Conservation (phyloP, 78 protist species). For the Dictyostelium discoideum region DNA sequence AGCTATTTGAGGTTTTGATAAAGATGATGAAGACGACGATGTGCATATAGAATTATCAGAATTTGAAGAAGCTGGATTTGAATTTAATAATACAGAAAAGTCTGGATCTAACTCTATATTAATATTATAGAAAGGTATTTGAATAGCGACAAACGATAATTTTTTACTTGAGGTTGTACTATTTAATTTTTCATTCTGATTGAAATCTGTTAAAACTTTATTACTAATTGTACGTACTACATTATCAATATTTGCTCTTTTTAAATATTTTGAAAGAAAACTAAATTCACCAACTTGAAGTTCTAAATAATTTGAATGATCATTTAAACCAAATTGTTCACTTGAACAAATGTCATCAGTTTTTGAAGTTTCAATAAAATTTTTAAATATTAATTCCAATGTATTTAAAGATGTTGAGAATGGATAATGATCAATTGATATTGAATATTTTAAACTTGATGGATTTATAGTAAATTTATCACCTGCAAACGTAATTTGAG, state of each 20-base stretch:
- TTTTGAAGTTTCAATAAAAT: neutral
- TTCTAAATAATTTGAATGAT: neutral
- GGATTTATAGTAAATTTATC: slow-evolving; percentile 7
- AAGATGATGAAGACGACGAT: neutral
- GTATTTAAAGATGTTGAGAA: neutral
- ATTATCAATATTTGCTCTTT: slow-evolving; percentile 24
- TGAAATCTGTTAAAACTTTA: neutral
- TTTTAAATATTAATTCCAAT: neutral
- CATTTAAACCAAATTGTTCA: neutral
- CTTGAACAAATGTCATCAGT: neutral
- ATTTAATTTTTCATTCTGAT: neutral
- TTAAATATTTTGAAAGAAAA: slow-evolving; percentile 5
- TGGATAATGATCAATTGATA: neutral
- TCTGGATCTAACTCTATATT: neutral
- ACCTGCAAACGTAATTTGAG: slow-evolving; percentile 1
- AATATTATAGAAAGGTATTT: neutral
- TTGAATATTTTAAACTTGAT: slow-evolving; percentile 28
- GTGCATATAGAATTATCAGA: neutral
- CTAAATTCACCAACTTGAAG: slow-evolving; percentile 11
- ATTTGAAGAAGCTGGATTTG: neutral
- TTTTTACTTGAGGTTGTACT: neutral
- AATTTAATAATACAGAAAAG: neutral
- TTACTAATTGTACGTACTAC: neutral
- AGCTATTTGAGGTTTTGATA: neutral
- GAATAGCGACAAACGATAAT: neutral